These are phyloP conservation scores for Globisporangium barbulae DNA, from an alignment of 352 stramenopile species.

Conservation along the genomic window DNA sequence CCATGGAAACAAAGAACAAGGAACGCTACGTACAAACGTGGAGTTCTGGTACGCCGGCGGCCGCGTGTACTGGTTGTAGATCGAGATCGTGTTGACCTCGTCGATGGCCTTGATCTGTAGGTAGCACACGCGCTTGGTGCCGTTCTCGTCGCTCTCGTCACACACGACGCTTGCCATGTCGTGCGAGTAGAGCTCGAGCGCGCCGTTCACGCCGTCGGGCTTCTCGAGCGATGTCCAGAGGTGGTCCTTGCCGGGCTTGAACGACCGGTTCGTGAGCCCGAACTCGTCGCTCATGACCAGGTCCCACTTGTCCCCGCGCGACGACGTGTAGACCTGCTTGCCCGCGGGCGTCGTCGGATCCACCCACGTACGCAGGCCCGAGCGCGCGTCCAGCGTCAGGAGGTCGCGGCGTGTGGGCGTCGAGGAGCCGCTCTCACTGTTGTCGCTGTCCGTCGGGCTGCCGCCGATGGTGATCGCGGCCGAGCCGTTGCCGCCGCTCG, in stretches of 20 bases:
- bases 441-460: background rate
- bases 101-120: conserved; percentile 55
- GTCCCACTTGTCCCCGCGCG: conserved; percentile 3
- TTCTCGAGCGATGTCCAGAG: conserved; percentile 68
- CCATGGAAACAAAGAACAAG: no score
- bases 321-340: conserved; percentile 2
- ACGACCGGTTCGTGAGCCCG: conserved; percentile 1
- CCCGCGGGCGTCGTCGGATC: background rate
- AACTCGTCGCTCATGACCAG: conserved; percentile 12
- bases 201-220: conserved; percentile 63
- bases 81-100: conserved; percentile 49
- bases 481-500: conserved; percentile 13
- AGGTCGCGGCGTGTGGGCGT: conserved; percentile 4
- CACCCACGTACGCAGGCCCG: conserved; percentile 6
- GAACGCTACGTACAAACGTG: conserved; percentile 30
- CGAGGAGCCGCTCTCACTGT: background rate
- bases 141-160: conserved; percentile 22
- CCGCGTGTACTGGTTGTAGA: conserved; percentile 69
- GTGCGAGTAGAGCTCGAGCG: conserved; percentile 59
- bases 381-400: conserved; percentile 2
- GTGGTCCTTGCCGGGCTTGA: conserved; percentile 39
- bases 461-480: background rate
- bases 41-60: conserved; percentile 50
- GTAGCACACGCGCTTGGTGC: conserved; percentile 37
- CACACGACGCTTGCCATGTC: conserved; percentile 59